These are phyloP conservation scores for Nicotiana tabacum DNA, from an alignment of 257 asterid species.

Conservation along the genomic window DNA sequence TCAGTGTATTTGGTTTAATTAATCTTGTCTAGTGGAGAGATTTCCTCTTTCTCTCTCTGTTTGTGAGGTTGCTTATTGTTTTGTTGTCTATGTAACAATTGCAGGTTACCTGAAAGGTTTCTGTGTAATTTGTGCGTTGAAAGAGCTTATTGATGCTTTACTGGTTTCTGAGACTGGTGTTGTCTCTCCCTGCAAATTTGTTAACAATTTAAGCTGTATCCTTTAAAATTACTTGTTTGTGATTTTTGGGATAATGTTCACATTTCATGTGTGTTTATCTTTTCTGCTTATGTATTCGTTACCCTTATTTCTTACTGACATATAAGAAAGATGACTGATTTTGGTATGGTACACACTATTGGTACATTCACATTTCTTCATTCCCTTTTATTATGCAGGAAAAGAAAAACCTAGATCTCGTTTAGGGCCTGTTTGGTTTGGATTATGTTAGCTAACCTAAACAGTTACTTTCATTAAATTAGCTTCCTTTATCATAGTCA, in stretches of 20 bases:
- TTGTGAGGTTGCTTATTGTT: neutral
- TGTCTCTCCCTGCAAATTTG: slow-evolving; percentile 47
- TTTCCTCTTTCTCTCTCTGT: neutral
- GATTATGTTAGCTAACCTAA: neutral
- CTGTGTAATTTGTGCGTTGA: slow-evolving; percentile 52
- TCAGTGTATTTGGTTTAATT: neutral
- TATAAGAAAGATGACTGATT: neutral
- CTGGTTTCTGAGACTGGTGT: slow-evolving; percentile 24
- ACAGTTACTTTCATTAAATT: neutral
- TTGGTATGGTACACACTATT: neutral
- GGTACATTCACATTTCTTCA: neutral
- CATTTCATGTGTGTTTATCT: neutral
- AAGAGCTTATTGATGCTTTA: slow-evolving; percentile 38
- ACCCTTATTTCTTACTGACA: neutral
- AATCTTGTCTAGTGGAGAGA: neutral
- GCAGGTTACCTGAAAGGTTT: slow-evolving; percentile 46
- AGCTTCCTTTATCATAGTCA: neutral
- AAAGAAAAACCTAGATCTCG: no score
- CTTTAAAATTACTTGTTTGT: slow-evolving; percentile 22
- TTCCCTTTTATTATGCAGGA: neutral
- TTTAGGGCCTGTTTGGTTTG: neutral
- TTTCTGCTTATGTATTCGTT: neutral
- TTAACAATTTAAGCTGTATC: slow-evolving; percentile 77
- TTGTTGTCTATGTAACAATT: slow-evolving; percentile 3
- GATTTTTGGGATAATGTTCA: neutral